Evolutionary conservation across 1,284 basidiomycete species (phyloP).

Genomic region (Ganoderma boninense): DNA sequence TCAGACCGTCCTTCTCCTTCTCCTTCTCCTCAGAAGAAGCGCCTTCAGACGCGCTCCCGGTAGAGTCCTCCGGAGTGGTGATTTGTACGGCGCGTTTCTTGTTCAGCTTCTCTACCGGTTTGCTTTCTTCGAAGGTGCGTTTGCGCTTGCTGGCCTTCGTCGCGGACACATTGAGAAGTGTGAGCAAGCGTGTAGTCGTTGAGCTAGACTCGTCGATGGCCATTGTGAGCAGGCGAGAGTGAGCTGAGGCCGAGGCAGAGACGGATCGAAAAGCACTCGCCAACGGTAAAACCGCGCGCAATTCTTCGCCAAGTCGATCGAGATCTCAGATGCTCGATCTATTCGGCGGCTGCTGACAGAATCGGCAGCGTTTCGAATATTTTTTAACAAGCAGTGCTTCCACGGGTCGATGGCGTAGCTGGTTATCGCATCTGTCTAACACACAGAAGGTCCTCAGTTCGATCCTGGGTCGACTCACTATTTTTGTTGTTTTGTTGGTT

Average conservation of each 20-base stretch:
- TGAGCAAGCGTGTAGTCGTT: slow-evolving; percentile 86
- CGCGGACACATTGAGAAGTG: slow-evolving; percentile 93
- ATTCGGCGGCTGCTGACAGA: too few species aligned
- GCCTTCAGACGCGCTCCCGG: slow-evolving; percentile 8
- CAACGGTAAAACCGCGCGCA: background rate
- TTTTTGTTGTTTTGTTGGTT: too few species aligned
- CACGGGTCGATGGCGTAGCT: slow-evolving; percentile 69
- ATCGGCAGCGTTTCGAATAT: too few species aligned
- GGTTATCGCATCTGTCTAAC: slow-evolving; percentile 84
- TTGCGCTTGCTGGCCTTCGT: slow-evolving; percentile 70
- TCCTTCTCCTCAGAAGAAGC: slow-evolving; percentile 11
- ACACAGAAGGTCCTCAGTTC: slow-evolving; percentile 30
- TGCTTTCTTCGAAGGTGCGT: slow-evolving; percentile 52
- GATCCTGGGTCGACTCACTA: slow-evolving; percentile 1
- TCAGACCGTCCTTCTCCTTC: slow-evolving; percentile 37
- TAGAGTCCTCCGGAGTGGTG: slow-evolving; percentile 20
- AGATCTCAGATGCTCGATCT: slow-evolving; percentile 1
- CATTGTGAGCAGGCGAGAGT: slow-evolving; percentile 24
- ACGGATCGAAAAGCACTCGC: background rate
- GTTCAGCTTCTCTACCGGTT: slow-evolving; percentile 68
- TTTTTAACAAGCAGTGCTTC: too few species aligned
- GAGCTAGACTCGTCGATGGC: slow-evolving; percentile 49
- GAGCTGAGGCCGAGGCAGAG: background rate
- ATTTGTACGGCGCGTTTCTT: slow-evolving; percentile 52
- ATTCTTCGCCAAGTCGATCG: background rate